Evolutionary conservation across 176 grass and related monocot species (phyloP), one percentile per base, ranked within the genome.

Genomic region (Aegilops umbellulata): DNA sequence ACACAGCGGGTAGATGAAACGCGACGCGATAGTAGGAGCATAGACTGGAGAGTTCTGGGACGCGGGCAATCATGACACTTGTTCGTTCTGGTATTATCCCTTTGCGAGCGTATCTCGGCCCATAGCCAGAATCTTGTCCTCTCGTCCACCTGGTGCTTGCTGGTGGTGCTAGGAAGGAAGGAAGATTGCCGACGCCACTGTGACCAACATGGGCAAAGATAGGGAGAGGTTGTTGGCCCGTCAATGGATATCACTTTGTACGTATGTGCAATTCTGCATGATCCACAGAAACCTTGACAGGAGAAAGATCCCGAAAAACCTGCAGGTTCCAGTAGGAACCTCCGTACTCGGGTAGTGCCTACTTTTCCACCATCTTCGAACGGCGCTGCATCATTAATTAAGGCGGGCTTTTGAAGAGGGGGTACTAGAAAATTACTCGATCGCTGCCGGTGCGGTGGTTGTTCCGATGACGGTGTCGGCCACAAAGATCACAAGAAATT

Each of bases 211-310:
- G 60, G 60, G 44, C 20, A 25, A 74, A 31, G 57, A 80, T 57
- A 74, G 7, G 66, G 82, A 25, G 82, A 24, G 76, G 32, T 85
- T 84, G 82, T 85, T 84, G 82, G 34, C 10, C 32, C 68, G 44
- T 66, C 82, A 22, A 58, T 8, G 53, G 53, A 58, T 58, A 49
- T 6, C 38, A 65, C 78, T 12, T 12, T 80, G 60, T 17, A 36
- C 77, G 2, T 61, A 80, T 65, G 63, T 42, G 71, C 53, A 49
- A 75, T 75, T 75, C 72, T 27, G 42, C 72, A 29, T 49, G 72
- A 41, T 49, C 42, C 70, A 74, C 39, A 46, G 6, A 39, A 25
- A 44, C 69, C 36, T 44, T 73, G 24, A 46, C 49, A 44, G 15
- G 38, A 41, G 7, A 74, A 46, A 25, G n/a, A 38, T 51, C 47